Percentiles rank a stretch among this genome's conserved stretches.
Evolutionary conservation across 495 filamentous ascomycete species (phyloP).

Genomic region (Apiosordaria backusii): DNA sequence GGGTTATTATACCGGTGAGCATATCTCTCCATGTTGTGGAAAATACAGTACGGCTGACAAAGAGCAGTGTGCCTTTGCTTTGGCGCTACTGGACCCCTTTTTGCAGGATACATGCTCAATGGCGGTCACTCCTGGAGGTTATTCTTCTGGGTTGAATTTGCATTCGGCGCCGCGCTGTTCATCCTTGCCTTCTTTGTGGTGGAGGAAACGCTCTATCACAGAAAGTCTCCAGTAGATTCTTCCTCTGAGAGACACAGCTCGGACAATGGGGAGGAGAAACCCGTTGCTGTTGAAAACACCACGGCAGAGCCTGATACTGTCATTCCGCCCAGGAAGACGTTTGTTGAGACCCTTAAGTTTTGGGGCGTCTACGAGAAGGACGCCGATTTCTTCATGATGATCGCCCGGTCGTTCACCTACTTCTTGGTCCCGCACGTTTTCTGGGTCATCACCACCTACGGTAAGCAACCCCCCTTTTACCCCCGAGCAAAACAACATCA

Average conservation of each 20-base stretch:
- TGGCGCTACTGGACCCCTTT: constrained; percentile 56
- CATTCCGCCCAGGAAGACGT: constrained; percentile 43
- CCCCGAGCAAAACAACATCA: not conserved
- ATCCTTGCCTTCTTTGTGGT: constrained; percentile 59
- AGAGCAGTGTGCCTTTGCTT: constrained; percentile 54
- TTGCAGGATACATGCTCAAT: constrained; percentile 61
- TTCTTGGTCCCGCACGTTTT: constrained; percentile 56
- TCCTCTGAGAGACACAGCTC: constrained; percentile 14
- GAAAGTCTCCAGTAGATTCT: constrained; percentile 21
- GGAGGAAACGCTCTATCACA: constrained; percentile 58
- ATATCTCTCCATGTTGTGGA: not conserved
- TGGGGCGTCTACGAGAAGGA: constrained; percentile 51
- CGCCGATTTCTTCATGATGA: constrained; percentile 53
- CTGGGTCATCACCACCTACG: constrained; percentile 57
- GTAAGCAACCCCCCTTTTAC: constrained; percentile 22
- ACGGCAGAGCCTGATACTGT: constrained; percentile 6
- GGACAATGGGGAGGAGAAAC: constrained; percentile 26
- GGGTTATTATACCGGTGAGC: constrained; percentile 55
- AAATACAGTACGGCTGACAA: not conserved
- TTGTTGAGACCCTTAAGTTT: constrained; percentile 47
- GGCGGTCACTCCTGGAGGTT: constrained; percentile 61
- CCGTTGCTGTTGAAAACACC: constrained; percentile 18
- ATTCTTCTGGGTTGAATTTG: constrained; percentile 63
- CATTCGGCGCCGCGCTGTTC: constrained; percentile 53
- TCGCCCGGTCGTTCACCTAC: constrained; percentile 53